Base-by-base conservation (phyloP, 2,329 filamentous ascomycete species). In the Verticillium longisporum region DNA sequence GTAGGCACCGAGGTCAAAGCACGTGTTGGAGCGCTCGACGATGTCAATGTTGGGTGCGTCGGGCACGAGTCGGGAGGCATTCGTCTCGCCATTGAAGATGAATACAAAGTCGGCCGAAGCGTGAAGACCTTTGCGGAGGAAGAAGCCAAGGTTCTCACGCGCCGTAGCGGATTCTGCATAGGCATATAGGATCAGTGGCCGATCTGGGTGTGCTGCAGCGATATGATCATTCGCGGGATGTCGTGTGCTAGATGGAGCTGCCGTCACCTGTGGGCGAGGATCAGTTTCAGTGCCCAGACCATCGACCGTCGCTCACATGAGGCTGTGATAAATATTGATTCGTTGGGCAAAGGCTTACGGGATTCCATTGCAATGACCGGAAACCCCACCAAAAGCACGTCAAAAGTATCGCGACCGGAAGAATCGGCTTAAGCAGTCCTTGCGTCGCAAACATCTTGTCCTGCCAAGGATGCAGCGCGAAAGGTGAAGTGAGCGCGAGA, bases 41-140 rank as follows among this genome's bases (percentile, higher is more conserved):
- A 72, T 60, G 37, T 67, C 66, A 57, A 75, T 67, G 62, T 77
- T 76, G n/a, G 65, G 53, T 37, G 63, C 62, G 4, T 61, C 36
- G 0, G 74, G 73, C 57, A 76, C 68, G 1, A 69, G 56, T 2
- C 56, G 33, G 45, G 61, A 60, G 2, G 63, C 66, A 55, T 70
- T 66, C 37, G 70, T 70, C 53, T 69, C 65, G 41, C 75, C 75
- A 57, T 76, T 74, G 56, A 77, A 65, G 60, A 77, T 72, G 64
- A 77, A 76, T 62, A 77, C 65, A 63, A 77, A 77, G 65, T 77
- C 75, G 56, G 74, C 74, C 0, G 65, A 68, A 34, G 62, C 68
- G 63, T 77, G 73, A 2, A 77, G 65, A 36, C 73, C 75, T 57
- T 76, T 70, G 36, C 65, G 60, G 11, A 77, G 60, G 64, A 77